Percentiles rank a stretch among this genome's conserved stretches.
phyloP scores from a whole-genome alignment of 257 asterid species.

The Gentiana dahurica region DNA sequence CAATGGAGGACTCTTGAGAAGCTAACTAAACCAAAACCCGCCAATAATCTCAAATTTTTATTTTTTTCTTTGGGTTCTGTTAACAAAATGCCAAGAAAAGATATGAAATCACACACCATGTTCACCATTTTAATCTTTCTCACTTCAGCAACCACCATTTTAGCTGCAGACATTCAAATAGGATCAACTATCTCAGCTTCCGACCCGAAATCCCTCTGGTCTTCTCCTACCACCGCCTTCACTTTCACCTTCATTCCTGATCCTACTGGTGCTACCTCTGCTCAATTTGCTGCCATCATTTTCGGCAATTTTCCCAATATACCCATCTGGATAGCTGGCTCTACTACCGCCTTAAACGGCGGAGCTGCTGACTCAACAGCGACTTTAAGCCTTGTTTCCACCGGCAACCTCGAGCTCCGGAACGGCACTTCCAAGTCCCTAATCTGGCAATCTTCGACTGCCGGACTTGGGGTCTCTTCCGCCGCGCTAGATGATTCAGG shows the following conservation, averaged over 20 bases:
- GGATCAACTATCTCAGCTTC: slow-evolving; percentile 51
- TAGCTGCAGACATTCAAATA: slow-evolving; percentile 34
- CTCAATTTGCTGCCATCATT: slow-evolving; percentile 43
- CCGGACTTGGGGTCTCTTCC: slow-evolving; percentile 33
- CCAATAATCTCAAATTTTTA: no score
- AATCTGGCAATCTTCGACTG: slow-evolving; percentile 61
- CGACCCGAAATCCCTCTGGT: slow-evolving; percentile 38
- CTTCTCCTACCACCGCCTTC: slow-evolving; percentile 43
- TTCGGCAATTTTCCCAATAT: slow-evolving; percentile 28
- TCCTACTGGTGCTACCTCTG: slow-evolving; percentile 14
- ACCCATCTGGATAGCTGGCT: slow-evolving; percentile 69
- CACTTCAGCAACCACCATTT: background rate
- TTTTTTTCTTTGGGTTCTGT: no score
- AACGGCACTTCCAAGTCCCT: slow-evolving; percentile 22
- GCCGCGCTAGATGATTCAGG: slow-evolving; percentile 56
- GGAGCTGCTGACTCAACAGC: slow-evolving; percentile 47
- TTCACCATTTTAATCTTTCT: slow-evolving; percentile 1
- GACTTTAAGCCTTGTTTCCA: slow-evolving; percentile 33
- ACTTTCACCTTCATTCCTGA: slow-evolving; percentile 39
- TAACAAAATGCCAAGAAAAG: background rate
- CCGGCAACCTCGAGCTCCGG: slow-evolving; percentile 59
- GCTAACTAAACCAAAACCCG: no score
- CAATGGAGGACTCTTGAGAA: no score
- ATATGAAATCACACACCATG: no score
- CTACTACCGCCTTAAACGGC: slow-evolving; percentile 23